A percentile compares a stretch with the other conserved stretches of the same genome.
Conservation (phyloP, 2,329 filamentous ascomycete species). For the Alternaria brassicicola region DNA sequence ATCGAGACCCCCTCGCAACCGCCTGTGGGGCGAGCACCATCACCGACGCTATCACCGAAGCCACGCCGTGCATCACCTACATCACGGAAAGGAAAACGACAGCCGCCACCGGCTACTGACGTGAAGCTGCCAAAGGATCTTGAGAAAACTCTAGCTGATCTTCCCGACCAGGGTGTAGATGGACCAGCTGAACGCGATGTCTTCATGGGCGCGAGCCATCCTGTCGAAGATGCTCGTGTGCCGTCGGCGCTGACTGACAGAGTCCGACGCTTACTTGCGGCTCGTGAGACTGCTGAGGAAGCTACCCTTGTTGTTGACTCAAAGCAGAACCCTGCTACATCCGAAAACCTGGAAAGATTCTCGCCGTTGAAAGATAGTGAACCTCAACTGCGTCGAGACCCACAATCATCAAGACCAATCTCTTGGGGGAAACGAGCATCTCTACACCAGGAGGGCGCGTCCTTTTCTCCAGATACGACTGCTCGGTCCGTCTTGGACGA, state of each 20-base stretch:
- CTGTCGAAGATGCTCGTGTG: constrained; percentile 25
- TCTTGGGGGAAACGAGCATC: constrained; percentile 40
- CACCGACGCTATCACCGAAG: constrained; percentile 25
- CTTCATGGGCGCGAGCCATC: constrained; percentile 20
- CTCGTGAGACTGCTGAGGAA: constrained; percentile 23
- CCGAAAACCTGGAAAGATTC: constrained; percentile 16
- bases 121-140: constrained; percentile 17
- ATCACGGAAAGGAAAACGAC: constrained; percentile 22
- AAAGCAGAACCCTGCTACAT: constrained; percentile 17
- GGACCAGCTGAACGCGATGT: constrained; percentile 16
- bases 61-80: constrained; percentile 23
- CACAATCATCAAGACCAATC: constrained; percentile 31
- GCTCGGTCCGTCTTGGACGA: constrained; percentile 31
- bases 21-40: constrained; percentile 18
- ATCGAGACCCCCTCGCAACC: constrained; percentile 11
- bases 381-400: constrained; percentile 31
- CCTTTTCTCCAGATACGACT: constrained; percentile 34
- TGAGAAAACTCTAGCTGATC: constrained; percentile 32
- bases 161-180: constrained; percentile 13
- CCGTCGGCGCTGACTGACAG: constrained; percentile 35
- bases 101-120: constrained; percentile 6
- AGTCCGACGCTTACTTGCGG: constrained; percentile 31
- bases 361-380: constrained; percentile 26
- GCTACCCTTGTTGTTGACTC: constrained; percentile 9
- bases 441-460: constrained; percentile 37